Base-by-base conservation (phyloP, 495 filamentous ascomycete genomes). In the Aspergillus sclerotioniger region DNA sequence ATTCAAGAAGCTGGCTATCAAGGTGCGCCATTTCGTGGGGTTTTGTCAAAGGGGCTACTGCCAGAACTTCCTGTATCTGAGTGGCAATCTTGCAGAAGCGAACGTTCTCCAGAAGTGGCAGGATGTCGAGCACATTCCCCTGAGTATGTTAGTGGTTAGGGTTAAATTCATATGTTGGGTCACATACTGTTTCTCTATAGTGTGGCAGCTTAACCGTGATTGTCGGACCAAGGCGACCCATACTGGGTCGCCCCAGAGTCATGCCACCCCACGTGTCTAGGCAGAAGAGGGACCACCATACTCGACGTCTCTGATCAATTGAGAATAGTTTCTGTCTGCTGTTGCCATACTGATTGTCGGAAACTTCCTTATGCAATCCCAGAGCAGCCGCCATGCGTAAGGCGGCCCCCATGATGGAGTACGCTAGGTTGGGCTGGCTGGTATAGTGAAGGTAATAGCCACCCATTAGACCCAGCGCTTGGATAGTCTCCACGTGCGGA, bases 201-300 rank as follows among this genome's bases (percentile, higher is more conserved):
- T 84, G 85, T n/a, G 88, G 88, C 2, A 81, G 74, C 15, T 82
- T 78, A 57, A 90, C 87, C 44, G 88, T 90, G 67, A 91, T 87
- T 15, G 84, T 84, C 2, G 86, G 85, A 4, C 87, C 84, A 77
- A 84, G 87, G 21, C 89, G 82, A 7, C 89, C 89, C 70, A 92
- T 83, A 16, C 86, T 90, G 1, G 88, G 89, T 39, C 89, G 79
- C n/a, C 89, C 89, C 51, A 89, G 80, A 17, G 88, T 91, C 51
- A 86, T 89, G 8, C 81, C 82, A 6, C 84, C 88, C 87, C 88
- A 92, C 1, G 88, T 88, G 71, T 92, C 89, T 57, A 92, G 78
- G 71, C 86, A 90, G 73, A 89, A 88, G 52, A 91, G 71, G 39
- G 82, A 87, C 89, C 89, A 92, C 89, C 89, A 92, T 28, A 89